Conservation (phyloP, 306 rosid genomes). For the Dryas octopetala region DNA sequence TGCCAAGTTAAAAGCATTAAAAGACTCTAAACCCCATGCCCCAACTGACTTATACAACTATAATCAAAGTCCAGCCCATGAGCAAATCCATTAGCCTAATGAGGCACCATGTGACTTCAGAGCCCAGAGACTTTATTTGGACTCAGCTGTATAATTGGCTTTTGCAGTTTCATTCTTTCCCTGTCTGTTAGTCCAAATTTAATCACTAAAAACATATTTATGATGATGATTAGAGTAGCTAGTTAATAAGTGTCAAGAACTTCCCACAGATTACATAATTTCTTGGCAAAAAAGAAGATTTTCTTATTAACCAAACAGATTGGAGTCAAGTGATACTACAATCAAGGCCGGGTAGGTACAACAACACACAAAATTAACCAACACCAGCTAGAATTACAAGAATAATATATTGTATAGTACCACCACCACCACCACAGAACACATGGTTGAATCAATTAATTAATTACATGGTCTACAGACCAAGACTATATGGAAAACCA, state of each 20-base stretch:
- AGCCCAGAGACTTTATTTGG: background rate
- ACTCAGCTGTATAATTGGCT: background rate
- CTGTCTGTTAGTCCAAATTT: background rate
- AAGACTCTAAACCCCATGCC: too few relatives aligned
- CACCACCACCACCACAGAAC: background rate
- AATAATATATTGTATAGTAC: background rate
- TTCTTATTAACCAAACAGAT: background rate
- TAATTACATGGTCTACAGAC: slow-evolving; percentile 31
- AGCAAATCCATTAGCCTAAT: background rate
- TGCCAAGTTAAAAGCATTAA: too few relatives aligned
- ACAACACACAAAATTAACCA: background rate
- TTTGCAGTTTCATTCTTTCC: background rate
- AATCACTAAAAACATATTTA: too few relatives aligned
- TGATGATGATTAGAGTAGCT: too few relatives aligned
- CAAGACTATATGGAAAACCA: slow-evolving; percentile 72
- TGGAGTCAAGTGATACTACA: background rate
- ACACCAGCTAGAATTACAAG: background rate
- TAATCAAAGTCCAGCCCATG: too few relatives aligned
- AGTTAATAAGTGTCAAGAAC: background rate
- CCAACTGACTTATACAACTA: too few relatives aligned
- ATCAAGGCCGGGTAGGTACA: background rate
- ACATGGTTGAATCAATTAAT: background rate
- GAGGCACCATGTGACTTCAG: background rate
- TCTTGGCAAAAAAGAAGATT: background rate
- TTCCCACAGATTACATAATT: background rate